Evolutionary conservation across 805 yeast genomes (phyloP), one percentile per base, ranked within the genome.

Genomic region (Pichia exigua): DNA sequence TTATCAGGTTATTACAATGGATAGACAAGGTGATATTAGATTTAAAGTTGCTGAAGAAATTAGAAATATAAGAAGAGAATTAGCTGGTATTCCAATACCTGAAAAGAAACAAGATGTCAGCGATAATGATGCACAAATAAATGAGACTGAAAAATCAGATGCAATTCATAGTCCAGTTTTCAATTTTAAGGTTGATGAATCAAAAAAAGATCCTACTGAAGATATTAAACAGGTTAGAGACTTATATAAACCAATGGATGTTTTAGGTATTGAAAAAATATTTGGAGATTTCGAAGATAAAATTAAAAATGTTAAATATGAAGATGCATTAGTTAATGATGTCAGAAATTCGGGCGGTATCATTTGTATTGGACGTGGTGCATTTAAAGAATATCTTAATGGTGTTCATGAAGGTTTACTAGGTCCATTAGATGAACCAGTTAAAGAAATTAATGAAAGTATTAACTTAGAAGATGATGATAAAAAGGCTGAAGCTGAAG

Each of bases 381-480:
- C 97, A 0, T 94, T 79, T 66, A 92, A 92, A 66, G 99, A 94
- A 73, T 94, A 89, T 64, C 65, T 94, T 49, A 76, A 78, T 44
- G 99, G 99, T 11, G 65, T 94, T 12, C 97, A 94, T 60, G 99
- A 94, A 71, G 99, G 99, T 7, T 75, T 94, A 64, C 68, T 94
- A 45, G 99, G 99, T 0, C 98, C 98, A 2, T 71, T 92, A 53
- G 89, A 72, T 41, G 68, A 62, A 26, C 76, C 71, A 24, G 44
- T 9, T 40, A 47, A 30, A 28, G n/a, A 20, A 66, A 72, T 51
- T 81, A 83, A 5, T 58, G 57, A 18, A 52, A 56, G 12, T 65
- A 32, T 49, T 6, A 53, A 54, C 35, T 54, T 54, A 41, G 54
- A 51, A 32, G 43, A 42, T 22, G 52, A 45, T 18, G 52, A 45